These are phyloP conservation scores for Penicillium sp. DNA, from an alignment of 2,329 filamentous ascomycete genomes.

Conservation along the genomic window DNA sequence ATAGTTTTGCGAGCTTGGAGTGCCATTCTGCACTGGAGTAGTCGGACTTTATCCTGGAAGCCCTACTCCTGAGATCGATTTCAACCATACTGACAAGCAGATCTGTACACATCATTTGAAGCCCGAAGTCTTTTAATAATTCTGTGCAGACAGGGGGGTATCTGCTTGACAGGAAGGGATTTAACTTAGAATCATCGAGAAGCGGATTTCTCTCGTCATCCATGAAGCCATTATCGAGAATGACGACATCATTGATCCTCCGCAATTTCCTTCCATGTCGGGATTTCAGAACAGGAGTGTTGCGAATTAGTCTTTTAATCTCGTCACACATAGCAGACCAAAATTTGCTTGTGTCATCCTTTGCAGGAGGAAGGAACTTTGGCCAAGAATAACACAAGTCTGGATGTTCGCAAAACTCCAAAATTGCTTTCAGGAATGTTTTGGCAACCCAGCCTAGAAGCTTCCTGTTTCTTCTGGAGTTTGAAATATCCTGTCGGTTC, in stretches of 20 bases:
- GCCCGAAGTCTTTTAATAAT: not conserved
- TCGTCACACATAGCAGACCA: constrained; percentile 7
- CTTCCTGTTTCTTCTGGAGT: constrained; percentile 39
- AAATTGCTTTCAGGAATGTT: constrained; percentile 46
- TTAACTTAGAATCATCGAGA: not conserved
- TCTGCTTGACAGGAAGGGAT: not conserved
- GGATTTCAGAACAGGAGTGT: not conserved
- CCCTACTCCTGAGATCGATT: not conserved
- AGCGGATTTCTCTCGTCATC: not conserved
- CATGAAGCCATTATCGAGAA: not conserved
- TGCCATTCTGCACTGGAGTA: not conserved
- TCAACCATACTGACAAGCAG: not conserved
- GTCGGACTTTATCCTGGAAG: not conserved
- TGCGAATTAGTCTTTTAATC: not conserved
- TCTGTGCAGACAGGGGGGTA: not conserved
- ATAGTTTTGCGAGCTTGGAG: not conserved
- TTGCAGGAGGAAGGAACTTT: constrained; percentile 47
- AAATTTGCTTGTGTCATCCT: constrained; percentile 4
- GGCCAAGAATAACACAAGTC: constrained; percentile 51
- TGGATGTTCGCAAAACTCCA: constrained; percentile 26
- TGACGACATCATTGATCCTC: not conserved
- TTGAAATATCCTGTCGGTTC: constrained; percentile 48
- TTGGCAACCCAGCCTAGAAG: constrained; percentile 43
- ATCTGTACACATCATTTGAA: not conserved
- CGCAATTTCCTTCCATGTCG: not conserved